Base-by-base conservation (phyloP, 805 yeast species). In the Spathaspora arborariae region DNA sequence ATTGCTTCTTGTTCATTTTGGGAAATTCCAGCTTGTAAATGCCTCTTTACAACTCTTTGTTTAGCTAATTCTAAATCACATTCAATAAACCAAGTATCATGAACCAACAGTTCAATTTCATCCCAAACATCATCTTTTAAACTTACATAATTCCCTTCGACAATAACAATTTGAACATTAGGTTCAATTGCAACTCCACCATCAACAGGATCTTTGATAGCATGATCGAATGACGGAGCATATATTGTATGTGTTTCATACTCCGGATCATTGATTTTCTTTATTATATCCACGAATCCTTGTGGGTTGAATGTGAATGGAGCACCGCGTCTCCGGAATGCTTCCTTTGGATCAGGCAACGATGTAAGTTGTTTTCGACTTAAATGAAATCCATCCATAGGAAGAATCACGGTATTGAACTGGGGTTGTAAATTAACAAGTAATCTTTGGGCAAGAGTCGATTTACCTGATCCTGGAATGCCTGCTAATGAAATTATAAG, bases 391-490 rank as follows among this genome's bases (percentile, higher is more conserved):
- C 76, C 76, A 56, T 71, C 76, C 51, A 68, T 74, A 8, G 74
- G 69, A 20, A 71, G 51, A 10, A 62, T 58, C 20, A 46, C 52
- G 7, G 68, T 46, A 15, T 51, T 44, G 30, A 59, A 45, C 7
- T 35, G 21, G 1, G 40, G 37, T 9, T 46, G 40, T 27, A 71
- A 47, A 9, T 44, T 20, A 16, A 40, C 27, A 2, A 75, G 75
- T 5, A 88, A 65, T 4, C 62, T 46, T 34, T 58, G 57, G 1
- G 91, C 82, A 30, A 82, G 57, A 0, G 95, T 85, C 3, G 91
- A 77, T 60, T 88, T 88, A 0, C 96, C 96, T 0, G 91, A 80
- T 5, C 96, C 96, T 2, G 96, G 96, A 0, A 82, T 74, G 1
- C 96, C 96, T 2, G 83, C 81, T 10, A 89, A 56, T 0, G 85